Evolutionary conservation across 179 eudicot genomes (phyloP).

Genomic region (Carnegiea gigantea): DNA sequence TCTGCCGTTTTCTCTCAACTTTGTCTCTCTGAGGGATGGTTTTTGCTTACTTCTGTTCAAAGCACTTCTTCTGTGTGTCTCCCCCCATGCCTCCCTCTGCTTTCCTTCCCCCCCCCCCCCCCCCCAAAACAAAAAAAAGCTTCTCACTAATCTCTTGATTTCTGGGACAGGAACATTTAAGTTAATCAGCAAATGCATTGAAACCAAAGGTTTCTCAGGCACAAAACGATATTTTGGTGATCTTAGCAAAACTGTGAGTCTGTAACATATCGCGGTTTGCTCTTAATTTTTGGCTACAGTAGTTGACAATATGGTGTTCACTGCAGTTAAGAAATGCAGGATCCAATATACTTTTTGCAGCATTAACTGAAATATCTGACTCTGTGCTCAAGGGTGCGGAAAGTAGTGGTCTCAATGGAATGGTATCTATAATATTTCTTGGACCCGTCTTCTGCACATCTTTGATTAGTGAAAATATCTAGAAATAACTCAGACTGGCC

Average conservation of each 20-base stretch:
- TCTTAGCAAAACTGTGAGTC: slow-evolving; percentile 89
- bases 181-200: slow-evolving; percentile 75
- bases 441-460: background rate
- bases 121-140: too few species aligned
- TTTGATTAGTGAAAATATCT: slow-evolving; percentile 13
- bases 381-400: slow-evolving; percentile 94
- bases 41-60: background rate
- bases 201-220: slow-evolving; percentile 79
- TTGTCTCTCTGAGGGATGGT: background rate
- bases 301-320: slow-evolving; percentile 15
- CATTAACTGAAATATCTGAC: slow-evolving; percentile 88
- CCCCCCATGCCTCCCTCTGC: background rate
- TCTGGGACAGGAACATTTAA: slow-evolving; percentile 81
- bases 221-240: slow-evolving; percentile 96
- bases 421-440: slow-evolving; percentile 45
- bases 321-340: slow-evolving; percentile 84
- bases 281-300: slow-evolving; percentile 5
- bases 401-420: slow-evolving; percentile 86
- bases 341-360: slow-evolving; percentile 86
- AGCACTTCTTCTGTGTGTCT: background rate
- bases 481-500: slow-evolving; percentile 3
- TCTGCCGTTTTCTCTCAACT: background rate
- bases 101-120: background rate
- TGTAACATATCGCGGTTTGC: background rate
- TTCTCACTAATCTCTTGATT: slow-evolving; percentile 18